Base-by-base conservation (phyloP, 2,329 filamentous ascomycete genomes). In the Corniculantispora saksenae region DNA sequence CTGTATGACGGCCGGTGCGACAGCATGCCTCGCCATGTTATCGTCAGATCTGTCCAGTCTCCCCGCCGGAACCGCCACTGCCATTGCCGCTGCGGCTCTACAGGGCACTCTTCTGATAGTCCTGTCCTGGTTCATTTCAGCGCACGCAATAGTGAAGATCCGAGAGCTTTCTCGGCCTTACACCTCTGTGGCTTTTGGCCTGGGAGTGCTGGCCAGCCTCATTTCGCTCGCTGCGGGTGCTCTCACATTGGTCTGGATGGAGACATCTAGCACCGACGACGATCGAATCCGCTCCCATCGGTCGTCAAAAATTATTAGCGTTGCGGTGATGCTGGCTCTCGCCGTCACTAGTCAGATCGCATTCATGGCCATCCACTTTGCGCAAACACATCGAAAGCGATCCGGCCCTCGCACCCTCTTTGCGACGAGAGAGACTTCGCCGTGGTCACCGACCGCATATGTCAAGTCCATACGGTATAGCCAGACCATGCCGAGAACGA, bases 401-500 rank as follows among this genome's bases (percentile, higher is more conserved):
- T n/a, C 45, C 19, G 47, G 54, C n/a, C 32, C n/a, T 12, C 27
- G 43, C 21, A 40, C 29, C 10, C 48, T 48, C 23, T 58, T 53
- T 8, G 40, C 38, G 3, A 9, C 54, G 2, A 58, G 61, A 17
- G 73, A 76, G 10, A 75, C 78, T 9, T 32, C 50, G 23, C 47
- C 56, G 10, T 66, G 61, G 65, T 56, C 69, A 21, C 67, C 71
- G 12, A 64, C 60, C 21, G 69, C 67, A 54, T 71, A 79, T n/a
- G 74, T 86, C 69, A 87, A 86, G 73, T 78, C 83, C 5, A 78
- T 86, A 23, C 82, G 80, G 2, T 87, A 87, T 70, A 79, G 81
- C 70, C 75, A 80, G 67, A 82, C 83, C 0, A 72, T 74, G 35
- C 76, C 77, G 10, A 71, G 71, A 3, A 70, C 73, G 45, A 72